These are phyloP conservation scores for Sonneratia caseolaris DNA, from an alignment of 345 rosid species.

Conservation along the genomic window DNA sequence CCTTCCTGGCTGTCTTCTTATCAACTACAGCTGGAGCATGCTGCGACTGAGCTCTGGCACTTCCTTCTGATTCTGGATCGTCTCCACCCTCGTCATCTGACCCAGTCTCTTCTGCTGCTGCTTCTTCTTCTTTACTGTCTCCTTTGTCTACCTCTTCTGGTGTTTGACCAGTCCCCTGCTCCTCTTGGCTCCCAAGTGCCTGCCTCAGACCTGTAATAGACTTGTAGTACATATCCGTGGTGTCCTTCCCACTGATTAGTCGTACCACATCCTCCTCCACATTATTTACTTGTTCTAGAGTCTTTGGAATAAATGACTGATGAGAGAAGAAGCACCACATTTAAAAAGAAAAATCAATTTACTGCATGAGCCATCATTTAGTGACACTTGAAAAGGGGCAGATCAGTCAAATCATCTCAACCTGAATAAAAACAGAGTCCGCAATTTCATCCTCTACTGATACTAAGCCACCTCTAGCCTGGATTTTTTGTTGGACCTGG, in stretches of 20 bases:
- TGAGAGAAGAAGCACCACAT: neutral
- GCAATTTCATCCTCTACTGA: constrained; percentile 87
- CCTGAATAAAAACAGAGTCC: constrained; percentile 89
- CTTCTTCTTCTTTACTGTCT: constrained; percentile 9
- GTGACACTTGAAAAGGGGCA: no score
- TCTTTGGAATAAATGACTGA: constrained; percentile 80
- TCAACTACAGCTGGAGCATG: constrained; percentile 22
- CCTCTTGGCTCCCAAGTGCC: constrained; percentile 39
- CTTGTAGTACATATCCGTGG: constrained; percentile 60
- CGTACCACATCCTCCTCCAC: constrained; percentile 67
- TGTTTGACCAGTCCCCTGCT: constrained; percentile 13
- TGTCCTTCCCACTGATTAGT: constrained; percentile 68
- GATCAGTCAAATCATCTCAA: constrained; percentile 13
- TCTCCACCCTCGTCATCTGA: constrained; percentile 28
- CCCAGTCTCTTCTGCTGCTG: constrained; percentile 12
- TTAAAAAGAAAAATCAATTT: neutral
- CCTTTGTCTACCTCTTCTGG: constrained; percentile 11
- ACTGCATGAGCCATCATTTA: neutral
- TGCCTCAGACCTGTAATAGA: constrained; percentile 80
- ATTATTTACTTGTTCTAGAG: constrained; percentile 65
- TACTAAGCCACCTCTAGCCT: constrained; percentile 49
- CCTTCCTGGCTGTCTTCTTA: constrained; percentile 83
- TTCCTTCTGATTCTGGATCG: constrained; percentile 24
- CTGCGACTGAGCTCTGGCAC: constrained; percentile 14
- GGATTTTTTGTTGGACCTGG: constrained; percentile 67